These are phyloP conservation scores for Hypoxylon sp. DNA, from an alignment of 2,329 filamentous ascomycete genomes.

Conservation along the genomic window DNA sequence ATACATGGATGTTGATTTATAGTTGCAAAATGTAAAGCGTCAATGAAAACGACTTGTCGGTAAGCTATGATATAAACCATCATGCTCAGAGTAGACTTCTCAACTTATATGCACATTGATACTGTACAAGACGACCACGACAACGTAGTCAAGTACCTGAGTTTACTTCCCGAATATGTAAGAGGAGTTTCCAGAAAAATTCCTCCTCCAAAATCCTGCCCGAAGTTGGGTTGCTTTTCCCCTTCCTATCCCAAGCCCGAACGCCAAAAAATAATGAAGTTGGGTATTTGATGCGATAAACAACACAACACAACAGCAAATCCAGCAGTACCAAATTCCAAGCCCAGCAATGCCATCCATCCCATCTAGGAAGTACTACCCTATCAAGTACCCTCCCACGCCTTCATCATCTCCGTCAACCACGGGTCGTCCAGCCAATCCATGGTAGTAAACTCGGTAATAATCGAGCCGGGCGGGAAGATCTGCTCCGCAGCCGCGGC, in stretches of 20 bases:
- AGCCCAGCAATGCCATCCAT: neutral
- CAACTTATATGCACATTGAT: no score
- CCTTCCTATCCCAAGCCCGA: neutral
- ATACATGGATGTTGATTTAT: no score
- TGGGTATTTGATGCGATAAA: conserved; percentile 16
- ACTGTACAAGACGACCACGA: no score
- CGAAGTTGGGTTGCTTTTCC: neutral
- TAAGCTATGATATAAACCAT: no score
- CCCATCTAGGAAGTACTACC: neutral
- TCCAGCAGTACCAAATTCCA: no score
- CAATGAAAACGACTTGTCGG: no score
- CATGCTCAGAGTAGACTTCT: no score
- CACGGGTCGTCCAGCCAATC: conserved; percentile 43
- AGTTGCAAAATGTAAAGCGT: no score
- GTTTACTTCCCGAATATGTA: no score
- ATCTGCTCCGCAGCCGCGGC: neutral
- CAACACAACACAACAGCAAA: neutral
- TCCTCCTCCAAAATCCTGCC: no score
- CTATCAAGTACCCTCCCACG: conserved; percentile 22
- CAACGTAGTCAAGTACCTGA: no score
- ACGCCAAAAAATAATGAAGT: conserved; percentile 24
- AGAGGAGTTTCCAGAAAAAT: no score
- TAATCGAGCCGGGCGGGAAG: conserved; percentile 15
- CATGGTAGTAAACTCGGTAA: conserved; percentile 37
- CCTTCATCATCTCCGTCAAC: conserved; percentile 37